Evolutionary conservation across 192 early-diverging fungal species (phyloP).

Genomic region (Rhizophagus sp.): DNA sequence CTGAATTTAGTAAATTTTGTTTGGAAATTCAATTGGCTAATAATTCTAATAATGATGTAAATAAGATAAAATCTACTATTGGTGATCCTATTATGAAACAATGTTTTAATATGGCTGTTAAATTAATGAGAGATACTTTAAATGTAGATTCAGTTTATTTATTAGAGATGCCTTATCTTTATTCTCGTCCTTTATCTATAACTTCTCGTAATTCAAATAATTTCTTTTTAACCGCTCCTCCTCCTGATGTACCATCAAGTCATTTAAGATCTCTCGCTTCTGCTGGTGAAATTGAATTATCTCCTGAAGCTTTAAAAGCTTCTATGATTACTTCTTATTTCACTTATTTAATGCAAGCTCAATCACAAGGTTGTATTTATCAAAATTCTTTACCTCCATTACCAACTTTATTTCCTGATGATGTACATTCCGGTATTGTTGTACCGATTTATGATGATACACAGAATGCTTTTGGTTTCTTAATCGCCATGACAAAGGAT

Average conservation of each 20-base stretch:
- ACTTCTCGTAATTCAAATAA: neutral
- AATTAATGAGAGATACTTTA: conserved; percentile 18
- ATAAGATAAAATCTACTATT: neutral
- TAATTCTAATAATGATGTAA: neutral
- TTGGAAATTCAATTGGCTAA: conserved; percentile 2
- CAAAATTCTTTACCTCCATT: conserved; percentile 25
- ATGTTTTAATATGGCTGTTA: conserved; percentile 22
- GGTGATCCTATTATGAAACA: conserved; percentile 8
- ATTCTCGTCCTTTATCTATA: neutral
- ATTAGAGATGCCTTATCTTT: conserved; percentile 25
- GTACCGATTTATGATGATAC: conserved; percentile 30
- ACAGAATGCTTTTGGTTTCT: conserved; percentile 28
- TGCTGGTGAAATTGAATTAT: too few relatives aligned
- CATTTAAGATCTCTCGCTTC: conserved; percentile 14
- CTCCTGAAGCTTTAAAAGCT: too few relatives aligned
- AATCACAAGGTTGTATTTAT: conserved; percentile 19
- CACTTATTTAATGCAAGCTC: conserved; percentile 2
- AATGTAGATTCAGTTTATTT: conserved; percentile 18
- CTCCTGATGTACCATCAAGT: neutral
- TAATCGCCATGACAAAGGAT: conserved; percentile 38
- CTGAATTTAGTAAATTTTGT: conserved; percentile 35
- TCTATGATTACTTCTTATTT: too few relatives aligned
- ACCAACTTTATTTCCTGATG: conserved; percentile 1
- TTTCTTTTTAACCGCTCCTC: conserved; percentile 22
- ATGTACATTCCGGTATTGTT: conserved; percentile 32